phyloP scores from a whole-genome alignment of 148 eudicot genomes.

The Heliamphora exappendiculata region DNA sequence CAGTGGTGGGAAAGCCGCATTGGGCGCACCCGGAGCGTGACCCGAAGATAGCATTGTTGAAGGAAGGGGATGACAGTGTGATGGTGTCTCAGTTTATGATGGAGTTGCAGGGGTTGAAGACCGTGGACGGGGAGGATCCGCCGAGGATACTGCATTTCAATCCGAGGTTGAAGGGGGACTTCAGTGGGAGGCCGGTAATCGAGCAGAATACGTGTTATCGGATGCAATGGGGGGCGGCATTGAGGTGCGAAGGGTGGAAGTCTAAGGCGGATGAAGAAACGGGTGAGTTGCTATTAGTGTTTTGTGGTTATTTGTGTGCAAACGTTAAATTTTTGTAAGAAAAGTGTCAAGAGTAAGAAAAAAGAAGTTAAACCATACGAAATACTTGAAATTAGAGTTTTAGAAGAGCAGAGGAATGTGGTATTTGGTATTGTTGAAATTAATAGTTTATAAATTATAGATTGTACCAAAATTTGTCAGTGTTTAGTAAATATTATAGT shows the following conservation, averaged over 20 bases:
- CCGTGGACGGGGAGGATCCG: conserved; percentile 95
- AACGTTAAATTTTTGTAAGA: no score
- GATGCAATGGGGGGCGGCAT: conserved; percentile 82
- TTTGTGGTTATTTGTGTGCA: neutral
- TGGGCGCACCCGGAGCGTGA: conserved; percentile 61
- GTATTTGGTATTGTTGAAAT: no score
- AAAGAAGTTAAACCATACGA: no score
- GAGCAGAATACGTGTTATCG: conserved; percentile 96
- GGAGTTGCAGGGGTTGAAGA: conserved; percentile 86
- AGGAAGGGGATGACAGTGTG: conserved; percentile 61
- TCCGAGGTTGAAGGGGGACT: conserved; percentile 91
- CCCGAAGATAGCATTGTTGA: conserved; percentile 69
- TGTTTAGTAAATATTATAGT: no score
- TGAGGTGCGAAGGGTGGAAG: conserved; percentile 83
- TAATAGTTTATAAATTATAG: no score
- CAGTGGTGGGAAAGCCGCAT: conserved; percentile 68
- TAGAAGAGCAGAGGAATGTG: no score
- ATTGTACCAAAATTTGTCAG: neutral
- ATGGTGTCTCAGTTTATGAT: conserved; percentile 89
- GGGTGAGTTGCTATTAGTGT: conserved; percentile 34
- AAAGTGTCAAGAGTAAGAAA: no score
- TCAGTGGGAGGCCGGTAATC: conserved; percentile 91
- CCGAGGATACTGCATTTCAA: conserved; percentile 85
- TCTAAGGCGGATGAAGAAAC: conserved; percentile 73
- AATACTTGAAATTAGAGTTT: no score